A percentile compares a stretch with the other conserved stretches of the same genome.
phyloP scores from a whole-genome alignment of 306 rosid species.

The Sophora flavescens region DNA sequence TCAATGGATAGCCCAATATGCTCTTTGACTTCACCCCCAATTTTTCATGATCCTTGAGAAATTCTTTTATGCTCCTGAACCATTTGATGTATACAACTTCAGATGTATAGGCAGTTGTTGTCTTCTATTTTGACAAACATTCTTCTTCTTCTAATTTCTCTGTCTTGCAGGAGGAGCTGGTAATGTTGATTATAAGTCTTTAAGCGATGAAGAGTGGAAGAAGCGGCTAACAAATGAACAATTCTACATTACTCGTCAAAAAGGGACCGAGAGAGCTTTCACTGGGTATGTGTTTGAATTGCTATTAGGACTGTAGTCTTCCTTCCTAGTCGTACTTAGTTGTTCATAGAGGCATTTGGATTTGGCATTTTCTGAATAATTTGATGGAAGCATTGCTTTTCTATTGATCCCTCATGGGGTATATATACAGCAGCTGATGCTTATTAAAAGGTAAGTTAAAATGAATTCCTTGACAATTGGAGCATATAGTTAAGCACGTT shows the following conservation, averaged over 20 bases:
- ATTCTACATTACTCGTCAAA: conserved; percentile 79
- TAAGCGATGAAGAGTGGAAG: conserved; percentile 80
- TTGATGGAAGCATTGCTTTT: no score
- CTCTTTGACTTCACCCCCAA: background rate
- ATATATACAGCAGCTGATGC: no score
- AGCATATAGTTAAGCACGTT: no score
- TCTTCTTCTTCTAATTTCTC: background rate
- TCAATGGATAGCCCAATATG: background rate
- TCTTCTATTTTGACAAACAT: background rate
- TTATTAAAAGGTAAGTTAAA: no score
- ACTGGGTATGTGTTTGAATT: conserved; percentile 69
- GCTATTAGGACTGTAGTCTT: background rate
- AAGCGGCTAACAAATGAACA: conserved; percentile 72
- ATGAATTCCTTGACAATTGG: no score
- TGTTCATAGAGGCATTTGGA: background rate
- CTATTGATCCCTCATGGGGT: no score
- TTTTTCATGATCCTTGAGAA: background rate
- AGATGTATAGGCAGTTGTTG: no score
- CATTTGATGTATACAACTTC: no score
- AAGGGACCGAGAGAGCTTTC: conserved; percentile 97
- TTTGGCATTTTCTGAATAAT: background rate
- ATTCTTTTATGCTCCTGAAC: no score
- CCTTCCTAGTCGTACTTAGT: conserved; percentile 2
- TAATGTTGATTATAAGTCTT: conserved; percentile 61
- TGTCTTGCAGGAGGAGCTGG: conserved; percentile 60